Percentiles rank a stretch among this genome's conserved stretches.
These are phyloP conservation scores for Arthroderma sp. DNA, from an alignment of 2,329 filamentous ascomycete species.

Conservation along the genomic window DNA sequence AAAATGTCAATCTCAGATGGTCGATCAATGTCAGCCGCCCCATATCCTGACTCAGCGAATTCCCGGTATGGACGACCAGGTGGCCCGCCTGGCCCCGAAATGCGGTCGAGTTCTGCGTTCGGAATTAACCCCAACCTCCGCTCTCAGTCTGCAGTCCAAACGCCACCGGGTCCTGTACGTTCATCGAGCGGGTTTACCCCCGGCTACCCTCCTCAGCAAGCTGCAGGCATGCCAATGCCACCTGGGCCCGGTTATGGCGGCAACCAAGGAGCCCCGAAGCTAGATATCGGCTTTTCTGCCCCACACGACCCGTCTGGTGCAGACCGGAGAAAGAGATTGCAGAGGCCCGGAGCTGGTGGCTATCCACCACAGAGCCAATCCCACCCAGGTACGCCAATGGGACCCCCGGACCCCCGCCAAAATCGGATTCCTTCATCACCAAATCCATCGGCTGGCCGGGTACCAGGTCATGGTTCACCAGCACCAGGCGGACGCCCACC, in stretches of 20 bases:
- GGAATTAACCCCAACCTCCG: constrained; percentile 37
- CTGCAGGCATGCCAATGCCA: constrained; percentile 15
- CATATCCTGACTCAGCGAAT: constrained; percentile 28
- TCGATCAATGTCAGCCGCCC: constrained; percentile 23
- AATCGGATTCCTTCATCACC: constrained; percentile 22
- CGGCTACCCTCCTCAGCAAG: constrained; percentile 18
- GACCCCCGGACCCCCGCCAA: constrained; percentile 9
- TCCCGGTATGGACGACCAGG: constrained; percentile 21
- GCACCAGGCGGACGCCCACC: background rate
- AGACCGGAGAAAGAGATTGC: constrained; percentile 28
- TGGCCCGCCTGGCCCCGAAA: constrained; percentile 18
- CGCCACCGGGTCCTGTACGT: constrained; percentile 18
- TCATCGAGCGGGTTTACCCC: constrained; percentile 14
- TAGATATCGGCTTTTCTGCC: constrained; percentile 37
- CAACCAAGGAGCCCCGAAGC: constrained; percentile 21
- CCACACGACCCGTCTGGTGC: constrained; percentile 28
- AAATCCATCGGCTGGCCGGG: constrained; percentile 15
- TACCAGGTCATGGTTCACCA: background rate
- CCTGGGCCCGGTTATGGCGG: constrained; percentile 11
- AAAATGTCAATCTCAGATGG: constrained; percentile 26
- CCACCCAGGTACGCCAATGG: constrained; percentile 8
- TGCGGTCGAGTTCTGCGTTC: constrained; percentile 34
- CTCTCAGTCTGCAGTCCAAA: constrained; percentile 20
- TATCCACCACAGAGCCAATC: constrained; percentile 1
- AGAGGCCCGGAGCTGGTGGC: constrained; percentile 21